Base-by-base conservation (phyloP, 2,329 filamentous ascomycete species). In the Paraconiothyrium sp. region DNA sequence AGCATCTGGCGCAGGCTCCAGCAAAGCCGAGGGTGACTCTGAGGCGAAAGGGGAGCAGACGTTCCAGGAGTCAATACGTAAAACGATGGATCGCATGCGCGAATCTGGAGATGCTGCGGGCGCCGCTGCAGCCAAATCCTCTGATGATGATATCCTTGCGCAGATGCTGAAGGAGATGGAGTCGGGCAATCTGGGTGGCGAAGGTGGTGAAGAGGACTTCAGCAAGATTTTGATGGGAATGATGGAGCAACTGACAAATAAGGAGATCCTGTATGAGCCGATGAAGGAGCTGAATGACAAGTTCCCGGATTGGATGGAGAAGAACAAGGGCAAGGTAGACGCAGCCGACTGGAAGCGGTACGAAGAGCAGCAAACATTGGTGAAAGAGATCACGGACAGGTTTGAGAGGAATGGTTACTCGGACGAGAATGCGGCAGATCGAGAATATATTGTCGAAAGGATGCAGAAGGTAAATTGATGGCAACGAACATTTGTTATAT, bases 181-280 rank as follows among this genome's bases (percentile, higher is more conserved):
- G 72, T 85, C 86, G 24, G 85, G 88, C 8, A 85, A 85, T 27
- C 73, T 84, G 61, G 83, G 80, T 6, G 84, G 78, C 0, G 89
- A 87, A 16, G 77, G 72, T 10, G 81, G 83, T 62, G 93, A 97
- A 59, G 93, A 95, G 71, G 93, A 97, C 70, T 92, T 98, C 72
- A 93, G 92, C 60, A 94, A 97, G 81, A 93, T 98, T 89, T 87
- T 99, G 62, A 88, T 97, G 85, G 92, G 92, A 57, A 97, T 98
- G 93, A 98, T 99, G 94, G 93, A 98, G 81, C 94, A 99, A 79
- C 85, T 99, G 65, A 98, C 95, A 3, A 97, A 97, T 79, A 98
- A 97, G 83, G 95, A 98, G 70, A 97, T 99, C 65, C 81, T 99
- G 54, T 98, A 98, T 77, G 94, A 99, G 81, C 95, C 95, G 2